phyloP scores from a whole-genome alignment of 495 filamentous ascomycete genomes.

The Penicillium antarcticum region DNA sequence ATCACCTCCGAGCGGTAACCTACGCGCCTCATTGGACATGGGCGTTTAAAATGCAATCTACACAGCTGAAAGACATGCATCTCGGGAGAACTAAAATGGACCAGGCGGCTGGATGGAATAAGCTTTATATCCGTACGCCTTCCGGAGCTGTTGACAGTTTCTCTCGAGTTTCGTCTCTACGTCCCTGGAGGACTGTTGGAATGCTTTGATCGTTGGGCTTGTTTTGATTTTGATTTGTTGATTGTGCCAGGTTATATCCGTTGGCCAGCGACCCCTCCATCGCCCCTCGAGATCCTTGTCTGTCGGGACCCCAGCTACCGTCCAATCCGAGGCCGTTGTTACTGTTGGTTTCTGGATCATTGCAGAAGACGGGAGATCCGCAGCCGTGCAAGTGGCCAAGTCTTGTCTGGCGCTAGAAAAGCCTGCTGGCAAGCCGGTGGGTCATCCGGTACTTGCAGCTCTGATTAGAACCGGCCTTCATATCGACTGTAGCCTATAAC shows the following conservation, averaged over 20 bases:
- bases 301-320: not conserved
- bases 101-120: conserved; percentile 5
- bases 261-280: conserved; percentile 15
- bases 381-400: conserved; percentile 5
- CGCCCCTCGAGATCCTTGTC: conserved; percentile 11
- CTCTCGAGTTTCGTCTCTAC: not conserved
- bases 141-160: conserved; percentile 4
- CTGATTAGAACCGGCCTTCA: not conserved
- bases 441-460: conserved; percentile 1
- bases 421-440: not conserved
- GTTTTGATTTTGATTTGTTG: not conserved
- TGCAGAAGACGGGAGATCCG: conserved; percentile 4
- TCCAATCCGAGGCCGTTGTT: conserved; percentile 14
- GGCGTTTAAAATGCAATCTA: not conserved
- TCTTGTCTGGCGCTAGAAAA: conserved; percentile 5
- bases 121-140: conserved; percentile 28
- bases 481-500: not conserved
- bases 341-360: conserved; percentile 4
- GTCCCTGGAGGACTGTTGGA: not conserved
- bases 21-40: conserved; percentile 11
- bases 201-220: conserved; percentile 4
- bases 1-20: conserved; percentile 19
- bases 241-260: conserved; percentile 4
- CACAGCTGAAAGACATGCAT: conserved; percentile 2
- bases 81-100: conserved; percentile 2